Evolutionary conservation across 352 stramenopile genomes (phyloP).

Genomic region (Phytopythium sindhum): DNA sequence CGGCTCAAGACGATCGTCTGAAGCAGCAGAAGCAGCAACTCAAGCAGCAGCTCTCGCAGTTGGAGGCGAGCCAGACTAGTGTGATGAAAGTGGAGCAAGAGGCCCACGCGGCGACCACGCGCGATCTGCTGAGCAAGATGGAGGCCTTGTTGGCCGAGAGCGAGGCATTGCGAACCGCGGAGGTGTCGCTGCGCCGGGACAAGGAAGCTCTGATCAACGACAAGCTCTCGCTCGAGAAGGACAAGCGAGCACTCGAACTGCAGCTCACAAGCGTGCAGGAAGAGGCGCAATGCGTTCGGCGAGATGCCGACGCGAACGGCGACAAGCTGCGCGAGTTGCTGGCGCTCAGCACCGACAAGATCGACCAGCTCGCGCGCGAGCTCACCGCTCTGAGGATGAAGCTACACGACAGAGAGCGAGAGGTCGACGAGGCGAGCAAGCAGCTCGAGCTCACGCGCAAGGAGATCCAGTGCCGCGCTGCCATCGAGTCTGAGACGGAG

Average conservation of each 20-base stretch:
- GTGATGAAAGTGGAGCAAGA: conserved; percentile 9
- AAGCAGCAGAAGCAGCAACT: conserved; percentile 18
- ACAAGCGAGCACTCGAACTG: conserved; percentile 38
- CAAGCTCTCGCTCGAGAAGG: conserved; percentile 32
- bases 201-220: conserved; percentile 41
- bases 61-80: conserved; percentile 6
- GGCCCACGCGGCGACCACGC: conserved; percentile 42
- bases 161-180: conserved; percentile 36
- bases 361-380: conserved; percentile 30
- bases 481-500: conserved; percentile 24
- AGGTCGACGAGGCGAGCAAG: background rate
- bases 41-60: conserved; percentile 5
- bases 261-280: conserved; percentile 43
- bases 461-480: background rate
- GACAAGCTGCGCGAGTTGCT: conserved; percentile 49
- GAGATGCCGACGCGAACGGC: conserved; percentile 39
- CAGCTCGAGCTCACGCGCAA: background rate
- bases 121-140: conserved; percentile 59
- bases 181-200: conserved; percentile 51
- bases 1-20: conserved; percentile 5
- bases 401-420: background rate
- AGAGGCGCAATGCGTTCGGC: conserved; percentile 44
- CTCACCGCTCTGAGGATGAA: background rate
- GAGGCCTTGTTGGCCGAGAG: conserved; percentile 50
- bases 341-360: conserved; percentile 28